A percentile compares a stretch with the other conserved stretches of the same genome.
Evolutionary conservation across 305 asterid genomes (phyloP).

Genomic region (Fraxinus latifolia): DNA sequence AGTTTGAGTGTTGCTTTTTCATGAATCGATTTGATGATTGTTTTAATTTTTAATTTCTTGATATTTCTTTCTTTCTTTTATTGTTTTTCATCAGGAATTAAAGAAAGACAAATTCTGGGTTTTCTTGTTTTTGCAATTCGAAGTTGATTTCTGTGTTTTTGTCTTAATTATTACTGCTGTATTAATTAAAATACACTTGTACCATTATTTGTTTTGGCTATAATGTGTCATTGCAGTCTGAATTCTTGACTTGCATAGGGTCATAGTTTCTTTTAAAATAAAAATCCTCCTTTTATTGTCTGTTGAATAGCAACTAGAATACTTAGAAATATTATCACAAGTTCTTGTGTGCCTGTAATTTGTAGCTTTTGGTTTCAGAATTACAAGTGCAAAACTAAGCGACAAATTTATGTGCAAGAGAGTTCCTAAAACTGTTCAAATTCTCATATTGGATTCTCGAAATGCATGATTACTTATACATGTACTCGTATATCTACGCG

Average conservation of each 20-base stretch:
- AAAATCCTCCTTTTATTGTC: not conserved
- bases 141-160: not conserved
- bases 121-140: not conserved
- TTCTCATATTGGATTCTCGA: not conserved
- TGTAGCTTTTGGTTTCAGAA: not conserved
- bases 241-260: not conserved
- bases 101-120: not conserved
- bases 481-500: not conserved
- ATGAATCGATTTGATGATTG: not conserved
- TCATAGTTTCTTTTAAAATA: not conserved
- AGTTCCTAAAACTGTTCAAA: not conserved
- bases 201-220: not conserved
- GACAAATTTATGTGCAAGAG: not conserved
- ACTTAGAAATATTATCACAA: not conserved
- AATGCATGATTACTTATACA: not conserved
- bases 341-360: conserved; percentile 14
- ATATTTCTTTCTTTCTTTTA: not conserved
- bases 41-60: not conserved
- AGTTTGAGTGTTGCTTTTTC: not conserved
- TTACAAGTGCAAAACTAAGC: not conserved
- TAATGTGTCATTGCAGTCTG: not conserved
- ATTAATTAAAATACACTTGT: not conserved
- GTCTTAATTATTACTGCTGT: conserved; percentile 6
- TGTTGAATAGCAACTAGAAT: not conserved
- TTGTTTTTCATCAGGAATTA: not conserved